Evolutionary conservation across 2,329 filamentous ascomycete genomes (phyloP), one percentile per base, ranked within the genome.

Genomic region (Sporothrix euskadiensis): DNA sequence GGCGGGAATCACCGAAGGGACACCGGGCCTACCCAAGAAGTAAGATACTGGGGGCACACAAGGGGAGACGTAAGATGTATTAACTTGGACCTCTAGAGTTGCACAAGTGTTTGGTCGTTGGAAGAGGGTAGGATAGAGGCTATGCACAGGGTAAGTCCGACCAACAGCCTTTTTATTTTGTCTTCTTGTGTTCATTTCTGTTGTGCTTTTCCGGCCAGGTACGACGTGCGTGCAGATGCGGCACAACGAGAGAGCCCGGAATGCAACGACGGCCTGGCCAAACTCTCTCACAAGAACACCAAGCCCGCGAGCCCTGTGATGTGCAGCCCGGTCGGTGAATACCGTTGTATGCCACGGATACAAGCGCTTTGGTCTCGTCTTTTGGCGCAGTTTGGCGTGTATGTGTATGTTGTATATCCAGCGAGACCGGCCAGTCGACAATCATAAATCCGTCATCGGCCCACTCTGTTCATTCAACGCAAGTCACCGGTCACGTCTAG

Each of bases 21-120:
- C 59, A 14, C 44, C 16, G 35, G n/a, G 5, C 16, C 44, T 16
- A 19, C 44, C 14, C 39, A 47, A 63, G 8, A 39, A 63, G 35
- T 12, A 19, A 59, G 59, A 26, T 39, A 63, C 32, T 3, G 26
- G 59, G 57, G n/a, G 19, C 5, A 19, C n/a, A 14, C 39, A 47
- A 16, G 10, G 9, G n/a, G 56, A 39, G 2, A 35, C 35, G 59
- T 65, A 35, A 65, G 10, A 44, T 63, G 35, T 16, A 65, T 26
- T 26, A 2, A 65, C n/a, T 66, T 22, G 61, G 61, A 66, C 22
- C 61, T 66, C 61, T 10, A 47, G 39, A 66, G 61, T 65, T 44
- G 61, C 61, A 44, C 59, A 63, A 63, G 56, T 39, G 16, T 63
- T 9, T 12, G 10, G 19, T 30, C 26, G 61, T 22, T 65, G 39